A percentile compares a stretch with the other conserved stretches of the same genome.
Evolutionary conservation across 768 basidiomycete species (phyloP).

Genomic region (Russula sp.): DNA sequence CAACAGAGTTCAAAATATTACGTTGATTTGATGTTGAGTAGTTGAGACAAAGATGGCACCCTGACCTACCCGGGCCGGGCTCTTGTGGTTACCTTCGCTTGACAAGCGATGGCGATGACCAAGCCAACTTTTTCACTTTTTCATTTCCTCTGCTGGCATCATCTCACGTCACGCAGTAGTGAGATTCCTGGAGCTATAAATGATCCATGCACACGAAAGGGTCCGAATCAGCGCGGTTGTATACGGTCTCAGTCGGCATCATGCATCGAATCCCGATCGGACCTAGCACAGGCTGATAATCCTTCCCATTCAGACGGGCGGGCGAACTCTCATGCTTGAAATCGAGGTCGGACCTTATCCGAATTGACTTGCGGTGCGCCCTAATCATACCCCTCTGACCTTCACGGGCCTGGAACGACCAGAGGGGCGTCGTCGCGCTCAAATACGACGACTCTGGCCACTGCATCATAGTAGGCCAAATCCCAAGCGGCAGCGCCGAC

Average conservation of each 20-base stretch:
- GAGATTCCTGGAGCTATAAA: conserved; percentile 66
- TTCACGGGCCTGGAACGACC: no score
- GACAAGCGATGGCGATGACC: conserved; percentile 47
- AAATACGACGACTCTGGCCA: no score
- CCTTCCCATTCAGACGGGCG: conserved; percentile 38
- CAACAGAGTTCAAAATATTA: no score
- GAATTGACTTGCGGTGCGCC: no score
- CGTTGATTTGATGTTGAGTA: no score
- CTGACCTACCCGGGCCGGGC: no score
- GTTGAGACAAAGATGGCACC: no score
- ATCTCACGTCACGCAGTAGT: conserved; percentile 37
- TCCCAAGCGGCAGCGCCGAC: conserved; percentile 48
- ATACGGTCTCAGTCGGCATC: conserved; percentile 3
- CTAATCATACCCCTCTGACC: no score
- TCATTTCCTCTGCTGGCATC: conserved; percentile 61
- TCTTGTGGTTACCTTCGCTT: no score
- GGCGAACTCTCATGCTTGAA: conserved; percentile 41
- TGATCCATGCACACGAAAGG: conserved; percentile 48
- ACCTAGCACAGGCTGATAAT: conserved; percentile 58
- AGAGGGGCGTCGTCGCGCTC: no score
- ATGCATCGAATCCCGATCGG: conserved; percentile 45
- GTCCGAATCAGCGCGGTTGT: neutral
- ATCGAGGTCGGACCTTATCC: conserved; percentile 54
- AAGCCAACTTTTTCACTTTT: no score
- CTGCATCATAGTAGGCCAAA: no score